Base-by-base conservation (phyloP, 805 yeast genomes). In the Yamadazyma tumulicola region DNA sequence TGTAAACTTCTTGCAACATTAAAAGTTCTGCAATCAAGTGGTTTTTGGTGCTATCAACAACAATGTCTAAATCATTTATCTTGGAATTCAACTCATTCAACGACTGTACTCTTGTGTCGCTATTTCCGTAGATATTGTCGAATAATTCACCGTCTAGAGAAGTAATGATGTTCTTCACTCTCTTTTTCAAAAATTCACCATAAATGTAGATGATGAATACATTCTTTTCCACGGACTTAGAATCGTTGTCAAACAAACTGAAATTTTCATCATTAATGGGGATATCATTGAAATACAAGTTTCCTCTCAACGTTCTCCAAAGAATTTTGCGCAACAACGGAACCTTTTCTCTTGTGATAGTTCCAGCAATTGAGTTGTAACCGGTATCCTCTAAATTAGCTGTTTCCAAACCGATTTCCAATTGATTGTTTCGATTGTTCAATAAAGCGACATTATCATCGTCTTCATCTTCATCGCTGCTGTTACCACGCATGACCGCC, bases 301-400 rank as follows among this genome's bases (percentile, higher is more conserved):
- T 67, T 15, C 73, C 73, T 37, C 71, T 47, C 22, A 64, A 51
- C 1, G 69, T 58, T 42, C 73, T 55, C 72, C 72, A 67, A 27
- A 67, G 47, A 21, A 67, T 62, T 17, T 59, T 61, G 29, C 72
- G 48, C 32, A 67, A 52, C 4, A 64, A 39, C 2, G 61, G 64
- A 9, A 67, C 51, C 40, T 65, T 64, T 4, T 55, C 61, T 18
- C 60, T 41, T 4, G 52, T 55, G 7, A 67, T 55, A 1, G 67
- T 48, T 2, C 71, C 73, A 1, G 62, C 51, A 15, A 67, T 50
- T 8, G 64, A 50, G 37, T 58, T 53, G 48, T 55, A 59, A 3
- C 56, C 54, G 2, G 52, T 35, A 3, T 47, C 58, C 11, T 16
- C 29, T 2, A 56, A 30, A 15, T 48, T 43, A 5, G 44, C 37